These are phyloP conservation scores for Gentiana dahurica DNA, from an alignment of 257 asterid genomes.

Conservation along the genomic window DNA sequence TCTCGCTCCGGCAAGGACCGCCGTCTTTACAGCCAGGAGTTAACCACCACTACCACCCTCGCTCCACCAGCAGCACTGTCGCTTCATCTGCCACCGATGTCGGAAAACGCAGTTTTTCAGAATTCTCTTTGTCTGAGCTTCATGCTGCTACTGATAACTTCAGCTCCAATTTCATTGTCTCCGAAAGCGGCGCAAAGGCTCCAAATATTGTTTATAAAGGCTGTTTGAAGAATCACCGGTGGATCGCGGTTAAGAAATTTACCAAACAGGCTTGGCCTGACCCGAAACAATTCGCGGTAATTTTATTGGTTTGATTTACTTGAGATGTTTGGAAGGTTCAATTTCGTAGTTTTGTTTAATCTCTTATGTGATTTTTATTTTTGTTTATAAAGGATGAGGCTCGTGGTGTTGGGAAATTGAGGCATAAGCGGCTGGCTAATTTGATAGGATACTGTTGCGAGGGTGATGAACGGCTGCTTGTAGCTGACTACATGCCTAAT, in stretches of 20 bases:
- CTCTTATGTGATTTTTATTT: no score
- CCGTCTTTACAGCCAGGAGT: neutral
- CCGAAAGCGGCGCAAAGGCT: slow-evolving; percentile 64
- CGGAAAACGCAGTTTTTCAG: slow-evolving; percentile 32
- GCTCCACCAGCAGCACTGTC: slow-evolving; percentile 12
- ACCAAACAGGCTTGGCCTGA: slow-evolving; percentile 64
- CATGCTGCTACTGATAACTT: slow-evolving; percentile 52
- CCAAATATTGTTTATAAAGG: slow-evolving; percentile 67
- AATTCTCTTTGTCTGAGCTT: slow-evolving; percentile 44
- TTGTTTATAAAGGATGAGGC: slow-evolving; percentile 40
- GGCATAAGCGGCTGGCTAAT: slow-evolving; percentile 48
- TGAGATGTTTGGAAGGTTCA: neutral
- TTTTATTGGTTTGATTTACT: neutral
- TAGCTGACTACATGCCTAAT: slow-evolving; percentile 65
- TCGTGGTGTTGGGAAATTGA: slow-evolving; percentile 52
- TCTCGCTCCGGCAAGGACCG: slow-evolving; percentile 37
- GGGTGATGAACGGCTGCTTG: slow-evolving; percentile 67
- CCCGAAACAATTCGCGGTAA: slow-evolving; percentile 69
- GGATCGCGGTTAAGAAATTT: slow-evolving; percentile 63
- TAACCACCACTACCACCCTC: slow-evolving; percentile 9
- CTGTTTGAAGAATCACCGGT: slow-evolving; percentile 45
- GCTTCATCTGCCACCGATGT: slow-evolving; percentile 13
- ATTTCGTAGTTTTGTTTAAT: neutral
- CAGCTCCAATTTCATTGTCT: slow-evolving; percentile 53
- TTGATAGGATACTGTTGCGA: slow-evolving; percentile 68